Evolutionary conservation across 1,284 basidiomycete species (phyloP).

Genomic region (Fomitopsis betulina): DNA sequence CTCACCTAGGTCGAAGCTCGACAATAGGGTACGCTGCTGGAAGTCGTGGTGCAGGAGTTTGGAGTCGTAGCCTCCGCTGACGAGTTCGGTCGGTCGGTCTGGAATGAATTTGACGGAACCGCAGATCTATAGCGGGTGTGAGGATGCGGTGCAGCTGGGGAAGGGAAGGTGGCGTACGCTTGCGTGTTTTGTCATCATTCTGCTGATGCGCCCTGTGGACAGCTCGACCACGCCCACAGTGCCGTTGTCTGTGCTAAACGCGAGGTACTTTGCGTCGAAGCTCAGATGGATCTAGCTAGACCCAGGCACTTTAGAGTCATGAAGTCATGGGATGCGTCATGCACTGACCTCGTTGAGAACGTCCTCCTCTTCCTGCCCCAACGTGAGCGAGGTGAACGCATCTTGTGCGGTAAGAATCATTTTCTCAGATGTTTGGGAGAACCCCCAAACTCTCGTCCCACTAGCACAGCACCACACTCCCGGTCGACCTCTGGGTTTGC

Average conservation of each 20-base stretch:
- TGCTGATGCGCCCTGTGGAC: slow-evolving; percentile 36
- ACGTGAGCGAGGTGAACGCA: slow-evolving; percentile 36
- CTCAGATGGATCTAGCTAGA: slow-evolving; percentile 58
- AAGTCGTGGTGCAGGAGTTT: slow-evolving; percentile 65
- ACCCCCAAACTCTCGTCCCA: slow-evolving; percentile 43
- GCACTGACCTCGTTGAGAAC: slow-evolving; percentile 59
- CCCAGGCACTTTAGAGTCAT: slow-evolving; percentile 9
- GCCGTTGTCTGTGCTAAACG: slow-evolving; percentile 68
- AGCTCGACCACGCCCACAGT: slow-evolving; percentile 61
- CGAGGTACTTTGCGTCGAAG: slow-evolving; percentile 49
- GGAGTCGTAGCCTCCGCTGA: slow-evolving; percentile 75
- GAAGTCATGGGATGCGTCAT: neutral
- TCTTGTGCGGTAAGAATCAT: slow-evolving; percentile 35
- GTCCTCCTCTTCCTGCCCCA: slow-evolving; percentile 53
- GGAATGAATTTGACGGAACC: slow-evolving; percentile 66
- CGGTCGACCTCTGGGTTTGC: slow-evolving; percentile 34
- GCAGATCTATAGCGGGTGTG: slow-evolving; percentile 47
- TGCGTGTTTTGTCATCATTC: slow-evolving; percentile 58
- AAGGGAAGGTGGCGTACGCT: slow-evolving; percentile 42
- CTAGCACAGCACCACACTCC: slow-evolving; percentile 57
- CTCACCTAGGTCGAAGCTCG: slow-evolving; percentile 56
- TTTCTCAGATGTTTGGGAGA: slow-evolving; percentile 18
- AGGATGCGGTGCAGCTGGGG: neutral
- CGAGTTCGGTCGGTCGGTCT: slow-evolving; percentile 59
- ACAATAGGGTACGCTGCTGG: slow-evolving; percentile 50